Evolutionary conservation across 1,284 basidiomycete genomes (phyloP).

Genomic region (Vanrija pseudolonga): DNA sequence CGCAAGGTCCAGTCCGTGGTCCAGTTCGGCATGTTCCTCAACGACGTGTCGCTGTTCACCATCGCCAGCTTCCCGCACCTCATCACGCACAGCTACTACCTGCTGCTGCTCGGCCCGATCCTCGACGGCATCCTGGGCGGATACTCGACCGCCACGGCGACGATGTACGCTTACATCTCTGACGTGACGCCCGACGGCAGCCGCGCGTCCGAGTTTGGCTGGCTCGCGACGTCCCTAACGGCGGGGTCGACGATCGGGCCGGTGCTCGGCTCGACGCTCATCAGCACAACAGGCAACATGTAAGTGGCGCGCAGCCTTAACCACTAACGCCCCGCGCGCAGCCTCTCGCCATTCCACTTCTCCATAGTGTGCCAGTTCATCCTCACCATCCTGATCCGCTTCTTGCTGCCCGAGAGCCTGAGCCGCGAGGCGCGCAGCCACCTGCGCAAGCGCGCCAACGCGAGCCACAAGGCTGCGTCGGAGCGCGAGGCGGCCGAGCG

Average conservation of each 20-base stretch:
- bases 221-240: conserved; percentile 56
- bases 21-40: conserved; percentile 68
- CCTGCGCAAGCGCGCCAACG: conserved; percentile 30
- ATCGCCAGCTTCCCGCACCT: conserved; percentile 66
- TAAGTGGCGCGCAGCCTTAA: conserved; percentile 38
- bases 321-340: conserved; percentile 39
- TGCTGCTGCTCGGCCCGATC: conserved; percentile 73
- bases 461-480: conserved; percentile 35
- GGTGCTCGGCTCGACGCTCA: conserved; percentile 65
- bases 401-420: conserved; percentile 72
- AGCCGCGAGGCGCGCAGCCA: conserved; percentile 38
- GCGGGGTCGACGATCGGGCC: conserved; percentile 73
- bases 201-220: conserved; percentile 72
- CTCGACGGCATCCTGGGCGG: conserved; percentile 82
- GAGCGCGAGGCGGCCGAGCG: conserved; percentile 46
- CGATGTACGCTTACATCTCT: conserved; percentile 72
- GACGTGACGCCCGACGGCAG: conserved; percentile 82
- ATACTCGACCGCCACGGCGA: conserved; percentile 73
- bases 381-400: conserved; percentile 56
- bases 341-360: conserved; percentile 70
- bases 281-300: conserved; percentile 58
- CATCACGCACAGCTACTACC: conserved; percentile 59
- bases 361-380: conserved; percentile 50
- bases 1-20: conserved; percentile 67
- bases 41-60: conserved; percentile 71